Percentiles rank a stretch among this genome's conserved stretches.
These are phyloP conservation scores for Penicillium manginii DNA, from an alignment of 495 filamentous ascomycete species.

Conservation along the genomic window DNA sequence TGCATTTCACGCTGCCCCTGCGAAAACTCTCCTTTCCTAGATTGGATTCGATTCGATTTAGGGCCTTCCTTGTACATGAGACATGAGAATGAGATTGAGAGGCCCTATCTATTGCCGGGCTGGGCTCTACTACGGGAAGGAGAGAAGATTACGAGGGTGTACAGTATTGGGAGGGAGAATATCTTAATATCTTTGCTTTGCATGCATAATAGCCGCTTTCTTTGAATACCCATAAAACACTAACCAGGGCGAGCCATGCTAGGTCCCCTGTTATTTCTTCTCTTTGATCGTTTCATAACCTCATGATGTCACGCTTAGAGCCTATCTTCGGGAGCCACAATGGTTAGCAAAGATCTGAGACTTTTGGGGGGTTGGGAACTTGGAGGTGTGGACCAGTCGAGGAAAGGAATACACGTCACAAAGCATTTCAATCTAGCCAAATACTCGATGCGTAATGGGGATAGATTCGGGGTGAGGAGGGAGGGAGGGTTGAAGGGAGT, in stretches of 20 bases:
- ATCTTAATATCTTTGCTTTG: constrained; percentile 22
- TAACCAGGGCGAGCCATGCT: background rate
- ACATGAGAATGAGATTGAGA: no score
- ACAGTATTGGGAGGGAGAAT: background rate
- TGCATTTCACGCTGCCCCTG: background rate
- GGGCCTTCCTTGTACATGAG: no score
- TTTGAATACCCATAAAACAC: constrained; percentile 4
- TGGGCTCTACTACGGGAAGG: no score
- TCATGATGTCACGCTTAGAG: constrained; percentile 43
- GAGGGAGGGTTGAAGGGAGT: constrained; percentile 26
- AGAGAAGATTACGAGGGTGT: no score
- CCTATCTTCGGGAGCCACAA: constrained; percentile 48
- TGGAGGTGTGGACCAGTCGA: constrained; percentile 15
- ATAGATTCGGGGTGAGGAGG: constrained; percentile 4
- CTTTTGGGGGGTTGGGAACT: background rate
- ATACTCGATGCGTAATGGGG: no score
- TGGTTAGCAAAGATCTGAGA: constrained; percentile 46
- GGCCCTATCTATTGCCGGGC: no score
- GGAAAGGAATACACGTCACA: constrained; percentile 14
- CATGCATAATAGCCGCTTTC: constrained; percentile 17
- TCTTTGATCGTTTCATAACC: constrained; percentile 35
- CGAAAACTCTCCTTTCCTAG: no score
- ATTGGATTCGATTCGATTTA: no score
- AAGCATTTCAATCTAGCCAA: no score
- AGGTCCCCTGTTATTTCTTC: constrained; percentile 11